Conservation (phyloP, 2,329 filamentous ascomycete species). For the Pyricularia sp. region DNA sequence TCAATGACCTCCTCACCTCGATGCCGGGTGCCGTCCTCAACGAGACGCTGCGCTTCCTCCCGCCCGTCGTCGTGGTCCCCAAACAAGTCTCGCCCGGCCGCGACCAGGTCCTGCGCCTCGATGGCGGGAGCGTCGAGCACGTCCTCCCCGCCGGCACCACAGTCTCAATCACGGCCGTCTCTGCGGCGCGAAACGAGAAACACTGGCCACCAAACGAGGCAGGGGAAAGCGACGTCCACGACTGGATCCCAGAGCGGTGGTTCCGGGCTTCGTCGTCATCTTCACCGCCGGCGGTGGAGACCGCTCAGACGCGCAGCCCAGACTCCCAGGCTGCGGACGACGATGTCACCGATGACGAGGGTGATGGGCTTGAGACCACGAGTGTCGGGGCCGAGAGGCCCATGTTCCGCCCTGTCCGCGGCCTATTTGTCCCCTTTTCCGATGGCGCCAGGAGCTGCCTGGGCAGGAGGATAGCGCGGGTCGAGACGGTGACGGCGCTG, state of each 20-base stretch:
- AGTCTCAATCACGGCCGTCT: conserved; percentile 46
- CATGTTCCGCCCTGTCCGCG: conserved; percentile 50
- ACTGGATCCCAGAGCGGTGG: conserved; percentile 69
- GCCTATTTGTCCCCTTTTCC: conserved; percentile 49
- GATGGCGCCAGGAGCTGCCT: conserved; percentile 49
- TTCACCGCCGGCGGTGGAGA: conserved; percentile 14
- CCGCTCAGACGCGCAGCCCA: conserved; percentile 8
- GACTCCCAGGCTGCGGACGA: conserved; percentile 6
- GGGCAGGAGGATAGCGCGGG: conserved; percentile 48
- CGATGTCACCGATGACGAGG: conserved; percentile 20
- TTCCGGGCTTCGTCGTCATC: conserved; percentile 29
- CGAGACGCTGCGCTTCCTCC: conserved; percentile 65
- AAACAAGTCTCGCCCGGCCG: conserved; percentile 45
- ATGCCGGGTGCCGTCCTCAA: conserved; percentile 70
- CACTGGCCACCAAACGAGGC: conserved; percentile 57
- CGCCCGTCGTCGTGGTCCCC: conserved; percentile 62
- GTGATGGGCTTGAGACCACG: conserved; percentile 41
- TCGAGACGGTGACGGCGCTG: conserved; percentile 46
- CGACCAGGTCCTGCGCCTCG: conserved; percentile 48
- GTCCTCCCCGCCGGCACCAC: conserved; percentile 46
- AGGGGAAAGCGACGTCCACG: conserved; percentile 47
- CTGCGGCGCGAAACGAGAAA: conserved; percentile 57
- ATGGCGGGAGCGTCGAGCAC: conserved; percentile 40
- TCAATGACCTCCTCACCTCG: conserved; percentile 57
- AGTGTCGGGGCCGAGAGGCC: conserved; percentile 48